These are phyloP conservation scores for Neurospora crassa DNA, from an alignment of 2,329 filamentous ascomycete species.

Conservation along the genomic window DNA sequence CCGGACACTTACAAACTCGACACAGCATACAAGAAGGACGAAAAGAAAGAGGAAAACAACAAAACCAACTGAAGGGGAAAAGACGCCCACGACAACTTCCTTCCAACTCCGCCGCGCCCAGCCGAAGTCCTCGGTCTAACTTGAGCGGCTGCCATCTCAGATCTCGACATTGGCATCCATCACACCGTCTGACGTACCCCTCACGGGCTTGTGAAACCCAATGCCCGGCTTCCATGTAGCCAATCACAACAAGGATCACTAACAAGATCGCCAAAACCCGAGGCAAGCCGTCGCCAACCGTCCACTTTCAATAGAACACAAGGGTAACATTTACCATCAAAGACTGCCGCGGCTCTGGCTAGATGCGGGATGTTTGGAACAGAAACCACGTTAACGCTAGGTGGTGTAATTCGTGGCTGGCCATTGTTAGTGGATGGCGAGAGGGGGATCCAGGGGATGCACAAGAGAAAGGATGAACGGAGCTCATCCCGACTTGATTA, in stretches of 20 bases:
- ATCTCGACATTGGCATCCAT: not conserved
- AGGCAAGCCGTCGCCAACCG: not conserved
- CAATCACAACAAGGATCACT: not conserved
- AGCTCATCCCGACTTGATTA: not conserved
- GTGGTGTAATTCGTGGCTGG: not conserved
- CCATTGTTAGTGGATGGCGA: not conserved
- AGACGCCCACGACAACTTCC: slow-evolving; percentile 1
- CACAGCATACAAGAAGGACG: not conserved
- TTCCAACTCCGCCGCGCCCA: slow-evolving; percentile 12
- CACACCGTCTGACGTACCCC: not conserved
- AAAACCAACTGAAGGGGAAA: not conserved
- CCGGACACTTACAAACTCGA: not conserved
- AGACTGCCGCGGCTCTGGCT: not conserved
- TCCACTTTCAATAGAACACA: not conserved
- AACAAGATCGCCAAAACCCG: not conserved
- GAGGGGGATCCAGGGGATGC: not conserved
- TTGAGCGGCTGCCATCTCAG: not conserved
- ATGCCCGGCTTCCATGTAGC: not conserved
- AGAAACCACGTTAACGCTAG: not conserved
- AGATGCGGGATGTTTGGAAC: not conserved
- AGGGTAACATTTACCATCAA: not conserved
- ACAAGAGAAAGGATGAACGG: not conserved
- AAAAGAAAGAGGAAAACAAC: not conserved
- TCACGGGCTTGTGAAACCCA: not conserved
- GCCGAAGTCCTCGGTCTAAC: not conserved